Percentiles rank a stretch among this genome's conserved stretches.
Evolutionary conservation across 805 yeast genomes (phyloP).

Genomic region (Spathaspora girioi): DNA sequence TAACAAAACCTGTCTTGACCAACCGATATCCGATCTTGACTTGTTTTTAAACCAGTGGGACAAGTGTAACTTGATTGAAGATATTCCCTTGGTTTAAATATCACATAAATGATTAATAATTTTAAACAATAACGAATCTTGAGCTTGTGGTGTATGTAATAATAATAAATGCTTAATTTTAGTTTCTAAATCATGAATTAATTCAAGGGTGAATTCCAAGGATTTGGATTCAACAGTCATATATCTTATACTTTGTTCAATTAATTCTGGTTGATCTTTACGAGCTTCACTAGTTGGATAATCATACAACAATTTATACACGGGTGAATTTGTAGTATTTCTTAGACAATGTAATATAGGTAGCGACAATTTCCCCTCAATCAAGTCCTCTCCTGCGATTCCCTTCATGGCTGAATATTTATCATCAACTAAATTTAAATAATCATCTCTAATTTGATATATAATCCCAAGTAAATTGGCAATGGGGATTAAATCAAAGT

Average conservation of each 20-base stretch:
- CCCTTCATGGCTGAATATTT: constrained; percentile 60
- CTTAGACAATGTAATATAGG: constrained; percentile 64
- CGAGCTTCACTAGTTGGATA: constrained; percentile 14
- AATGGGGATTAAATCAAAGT: constrained; percentile 39
- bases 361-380: constrained; percentile 86
- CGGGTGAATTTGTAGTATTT: constrained; percentile 14
- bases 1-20: not conserved
- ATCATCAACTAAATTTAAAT: constrained; percentile 58
- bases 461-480: constrained; percentile 77
- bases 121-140: constrained; percentile 9
- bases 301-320: constrained; percentile 19
- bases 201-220: constrained; percentile 18
- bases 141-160: constrained; percentile 1
- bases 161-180: constrained; percentile 14
- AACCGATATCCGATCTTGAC: constrained; percentile 18
- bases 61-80: not conserved
- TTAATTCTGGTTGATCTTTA: constrained; percentile 9
- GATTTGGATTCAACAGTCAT: constrained; percentile 21
- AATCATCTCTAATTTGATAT: constrained; percentile 86
- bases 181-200: constrained; percentile 18
- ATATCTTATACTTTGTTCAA: constrained; percentile 17
- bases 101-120: constrained; percentile 16
- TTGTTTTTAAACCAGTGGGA: constrained; percentile 15
- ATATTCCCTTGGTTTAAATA: constrained; percentile 7
- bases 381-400: constrained; percentile 72